A percentile compares a stretch with the other conserved stretches of the same genome.
phyloP scores from a whole-genome alignment of 176 grass and related monocot genomes.

The Rhynchospora breviuscula region DNA sequence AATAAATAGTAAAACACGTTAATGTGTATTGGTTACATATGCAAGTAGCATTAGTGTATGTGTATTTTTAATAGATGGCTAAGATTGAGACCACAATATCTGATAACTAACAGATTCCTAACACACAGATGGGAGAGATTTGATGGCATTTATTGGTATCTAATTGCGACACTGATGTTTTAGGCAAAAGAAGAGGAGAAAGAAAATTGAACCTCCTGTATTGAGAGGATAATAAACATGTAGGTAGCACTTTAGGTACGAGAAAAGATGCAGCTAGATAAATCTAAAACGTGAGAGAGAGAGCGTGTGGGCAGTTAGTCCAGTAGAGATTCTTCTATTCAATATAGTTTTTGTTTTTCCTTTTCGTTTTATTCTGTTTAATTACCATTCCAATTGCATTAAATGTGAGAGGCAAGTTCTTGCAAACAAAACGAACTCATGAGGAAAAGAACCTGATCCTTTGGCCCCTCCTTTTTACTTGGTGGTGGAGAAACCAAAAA shows the following conservation, averaged over 20 bases:
- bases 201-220: background rate
- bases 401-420: constrained; percentile 24
- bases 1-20: background rate
- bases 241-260: constrained; percentile 21
- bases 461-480: constrained; percentile 24
- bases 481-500: constrained; percentile 49
- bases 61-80: background rate
- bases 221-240: constrained; percentile 27
- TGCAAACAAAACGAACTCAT: constrained; percentile 49
- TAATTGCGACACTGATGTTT: constrained; percentile 25
- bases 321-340: background rate
- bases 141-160: constrained; percentile 35
- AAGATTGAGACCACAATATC: constrained; percentile 13
- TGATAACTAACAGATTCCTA: constrained; percentile 6
- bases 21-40: background rate
- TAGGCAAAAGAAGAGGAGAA: constrained; percentile 1
- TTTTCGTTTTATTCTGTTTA: background rate
- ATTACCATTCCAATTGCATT: background rate
- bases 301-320: background rate
- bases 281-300: constrained; percentile 9
- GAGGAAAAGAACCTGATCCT: constrained; percentile 46
- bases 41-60: background rate
- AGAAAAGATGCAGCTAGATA: constrained; percentile 20
- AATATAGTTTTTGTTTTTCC: background rate
- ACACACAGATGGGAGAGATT: constrained; percentile 9